Conservation (phyloP, 306 rosid species). For the Lupinus albus region DNA sequence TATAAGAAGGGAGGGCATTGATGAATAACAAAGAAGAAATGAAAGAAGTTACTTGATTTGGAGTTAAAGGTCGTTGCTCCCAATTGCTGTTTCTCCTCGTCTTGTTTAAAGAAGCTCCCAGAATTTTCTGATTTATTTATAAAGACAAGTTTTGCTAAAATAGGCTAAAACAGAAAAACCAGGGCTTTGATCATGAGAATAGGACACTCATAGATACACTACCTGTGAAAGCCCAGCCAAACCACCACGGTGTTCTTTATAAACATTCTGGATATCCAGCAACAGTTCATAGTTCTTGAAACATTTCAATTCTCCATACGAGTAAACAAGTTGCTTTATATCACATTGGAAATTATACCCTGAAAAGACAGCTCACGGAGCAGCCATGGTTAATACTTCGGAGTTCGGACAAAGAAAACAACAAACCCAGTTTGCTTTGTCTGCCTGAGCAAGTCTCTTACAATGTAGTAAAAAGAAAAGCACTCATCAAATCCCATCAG, state of each 20-base stretch:
- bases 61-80: constrained; percentile 89
- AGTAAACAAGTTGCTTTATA: constrained; percentile 75
- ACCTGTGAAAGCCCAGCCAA: constrained; percentile 88
- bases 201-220: constrained; percentile 22
- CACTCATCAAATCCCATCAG: constrained; percentile 13
- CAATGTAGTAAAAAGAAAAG: constrained; percentile 3
- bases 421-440: constrained; percentile 13
- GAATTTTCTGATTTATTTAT: constrained; percentile 63
- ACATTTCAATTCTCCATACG: constrained; percentile 75
- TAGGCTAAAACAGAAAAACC: constrained; percentile 27
- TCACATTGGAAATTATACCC: constrained; percentile 95
- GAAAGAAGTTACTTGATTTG: constrained; percentile 66
- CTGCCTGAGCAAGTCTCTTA: not conserved
- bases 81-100: constrained; percentile 91
- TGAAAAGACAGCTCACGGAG: constrained; percentile 49
- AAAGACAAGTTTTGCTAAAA: constrained; percentile 38
- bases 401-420: constrained; percentile 32
- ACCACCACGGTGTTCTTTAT: constrained; percentile 82
- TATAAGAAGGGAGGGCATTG: constrained; percentile 10
- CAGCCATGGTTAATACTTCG: constrained; percentile 34
- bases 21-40: constrained; percentile 5
- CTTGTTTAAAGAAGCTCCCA: constrained; percentile 91
- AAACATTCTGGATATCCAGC: constrained; percentile 80
- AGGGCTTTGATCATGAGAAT: constrained; percentile 17
- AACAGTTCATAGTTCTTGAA: constrained; percentile 82